Evolutionary conservation across 768 basidiomycete species (phyloP).

Genomic region (Lentinus brumalis): DNA sequence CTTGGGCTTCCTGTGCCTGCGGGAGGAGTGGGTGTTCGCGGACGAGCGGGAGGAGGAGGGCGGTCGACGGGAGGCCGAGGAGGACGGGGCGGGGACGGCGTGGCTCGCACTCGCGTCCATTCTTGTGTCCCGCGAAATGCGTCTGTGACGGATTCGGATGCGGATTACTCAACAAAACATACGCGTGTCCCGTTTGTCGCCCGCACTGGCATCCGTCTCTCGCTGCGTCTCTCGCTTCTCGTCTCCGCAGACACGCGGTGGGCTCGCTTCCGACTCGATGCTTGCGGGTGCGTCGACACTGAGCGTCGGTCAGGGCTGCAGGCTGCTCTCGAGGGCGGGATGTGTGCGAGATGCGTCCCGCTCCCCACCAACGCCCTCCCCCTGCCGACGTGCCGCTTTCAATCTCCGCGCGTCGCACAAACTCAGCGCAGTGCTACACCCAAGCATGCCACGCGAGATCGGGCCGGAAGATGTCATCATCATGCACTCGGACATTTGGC

Average conservation of each 20-base stretch:
- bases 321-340: neutral
- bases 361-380: neutral
- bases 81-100: slow-evolving; percentile 11
- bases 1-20: slow-evolving; percentile 15
- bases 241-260: neutral
- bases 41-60: slow-evolving; percentile 16
- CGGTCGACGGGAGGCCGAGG: slow-evolving; percentile 14
- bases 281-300: neutral
- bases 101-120: slow-evolving; percentile 21
- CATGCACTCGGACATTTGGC: slow-evolving; percentile 7
- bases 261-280: neutral
- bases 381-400: slow-evolving; percentile 19
- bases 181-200: neutral
- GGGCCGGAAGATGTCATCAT: slow-evolving; percentile 19
- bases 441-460: slow-evolving; percentile 15
- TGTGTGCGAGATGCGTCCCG: neutral
- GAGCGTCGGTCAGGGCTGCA: neutral
- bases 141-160: slow-evolving; percentile 18
- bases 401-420: slow-evolving; percentile 8
- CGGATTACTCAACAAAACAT: slow-evolving; percentile 16
- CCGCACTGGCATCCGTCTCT: slow-evolving; percentile 13
- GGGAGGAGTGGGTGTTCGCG: slow-evolving; percentile 16
- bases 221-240: neutral
- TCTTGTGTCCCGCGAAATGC: slow-evolving; percentile 10
- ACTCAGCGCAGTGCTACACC: slow-evolving; percentile 7